Evolutionary conservation across 2,329 filamentous ascomycete genomes (phyloP).

Genomic region (Ophiostoma perfectum): DNA sequence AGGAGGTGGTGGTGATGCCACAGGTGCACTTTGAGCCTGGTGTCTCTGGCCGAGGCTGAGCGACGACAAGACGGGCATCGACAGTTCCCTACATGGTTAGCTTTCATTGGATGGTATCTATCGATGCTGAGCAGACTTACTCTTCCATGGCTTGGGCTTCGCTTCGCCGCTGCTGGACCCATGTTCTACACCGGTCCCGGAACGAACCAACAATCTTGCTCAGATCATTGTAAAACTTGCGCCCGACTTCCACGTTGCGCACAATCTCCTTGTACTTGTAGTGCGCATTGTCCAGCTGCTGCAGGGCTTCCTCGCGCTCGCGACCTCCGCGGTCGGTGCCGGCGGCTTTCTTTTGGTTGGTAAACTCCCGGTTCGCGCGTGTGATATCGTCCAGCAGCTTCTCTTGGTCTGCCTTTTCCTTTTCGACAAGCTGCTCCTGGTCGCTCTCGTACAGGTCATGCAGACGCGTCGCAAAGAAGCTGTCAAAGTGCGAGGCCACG

Average conservation of each 20-base stretch:
- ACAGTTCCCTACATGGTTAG: constrained; percentile 41
- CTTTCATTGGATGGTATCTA: not conserved
- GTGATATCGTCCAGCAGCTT: constrained; percentile 63
- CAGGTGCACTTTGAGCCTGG: not conserved
- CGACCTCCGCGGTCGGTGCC: constrained; percentile 51
- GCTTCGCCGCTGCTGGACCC: constrained; percentile 72
- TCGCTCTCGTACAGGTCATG: constrained; percentile 73
- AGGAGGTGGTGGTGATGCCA: constrained; percentile 15
- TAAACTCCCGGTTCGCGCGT: constrained; percentile 73
- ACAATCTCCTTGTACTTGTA: constrained; percentile 96
- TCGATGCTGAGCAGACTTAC: constrained; percentile 41
- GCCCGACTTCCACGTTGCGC: constrained; percentile 80
- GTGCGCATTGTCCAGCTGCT: constrained; percentile 84
- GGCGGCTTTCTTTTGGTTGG: constrained; percentile 52
- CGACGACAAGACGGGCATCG: constrained; percentile 47
- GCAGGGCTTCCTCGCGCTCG: constrained; percentile 80
- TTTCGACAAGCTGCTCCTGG: constrained; percentile 54
- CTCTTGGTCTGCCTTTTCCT: constrained; percentile 70
- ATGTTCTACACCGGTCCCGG: constrained; percentile 68
- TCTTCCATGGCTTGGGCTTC: constrained; percentile 75
- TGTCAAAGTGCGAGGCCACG: constrained; percentile 84
- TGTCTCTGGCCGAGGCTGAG: constrained; percentile 36
- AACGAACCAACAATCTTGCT: constrained; percentile 79
- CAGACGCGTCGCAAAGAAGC: constrained; percentile 78
- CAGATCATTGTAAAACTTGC: constrained; percentile 96